A percentile compares a stretch with the other conserved stretches of the same genome.
Evolutionary conservation across 192 early-diverging fungal species (phyloP).

Genomic region (Pilaira anomala): DNA sequence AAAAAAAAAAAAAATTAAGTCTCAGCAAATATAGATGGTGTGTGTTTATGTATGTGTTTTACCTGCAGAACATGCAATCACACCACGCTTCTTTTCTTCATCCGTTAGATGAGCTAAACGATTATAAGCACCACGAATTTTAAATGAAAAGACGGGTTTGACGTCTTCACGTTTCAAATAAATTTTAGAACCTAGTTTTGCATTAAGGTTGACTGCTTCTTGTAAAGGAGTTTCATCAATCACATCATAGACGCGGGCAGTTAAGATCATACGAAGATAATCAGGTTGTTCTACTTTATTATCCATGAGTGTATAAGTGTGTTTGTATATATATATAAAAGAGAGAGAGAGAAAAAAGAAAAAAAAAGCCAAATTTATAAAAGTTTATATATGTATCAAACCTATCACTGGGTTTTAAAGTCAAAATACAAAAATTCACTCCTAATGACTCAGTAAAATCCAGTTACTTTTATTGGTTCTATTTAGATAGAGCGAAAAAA

Average conservation of each 20-base stretch:
- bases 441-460: not conserved
- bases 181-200: slow-evolving; percentile 65
- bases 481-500: not conserved
- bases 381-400: not conserved
- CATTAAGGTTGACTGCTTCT: slow-evolving; percentile 77
- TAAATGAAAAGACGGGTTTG: slow-evolving; percentile 97
- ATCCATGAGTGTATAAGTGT: not conserved
- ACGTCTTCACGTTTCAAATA: slow-evolving; percentile 95
- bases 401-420: not conserved
- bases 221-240: slow-evolving; percentile 88
- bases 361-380: not conserved
- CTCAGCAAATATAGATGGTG: slow-evolving; percentile 38
- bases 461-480: not conserved
- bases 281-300: slow-evolving; percentile 53
- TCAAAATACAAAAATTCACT: not conserved
- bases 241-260: slow-evolving; percentile 92
- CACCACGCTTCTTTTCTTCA: slow-evolving; percentile 78
- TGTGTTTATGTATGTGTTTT: slow-evolving; percentile 8
- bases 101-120: slow-evolving; percentile 76
- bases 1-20: slow-evolving; percentile 65
- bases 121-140: slow-evolving; percentile 97
- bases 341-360: not conserved
- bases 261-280: slow-evolving; percentile 92
- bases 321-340: not conserved
- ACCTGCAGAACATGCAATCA: slow-evolving; percentile 95